Conservation (phyloP, 441 rosid genomes). For the Croton laevigatus region DNA sequence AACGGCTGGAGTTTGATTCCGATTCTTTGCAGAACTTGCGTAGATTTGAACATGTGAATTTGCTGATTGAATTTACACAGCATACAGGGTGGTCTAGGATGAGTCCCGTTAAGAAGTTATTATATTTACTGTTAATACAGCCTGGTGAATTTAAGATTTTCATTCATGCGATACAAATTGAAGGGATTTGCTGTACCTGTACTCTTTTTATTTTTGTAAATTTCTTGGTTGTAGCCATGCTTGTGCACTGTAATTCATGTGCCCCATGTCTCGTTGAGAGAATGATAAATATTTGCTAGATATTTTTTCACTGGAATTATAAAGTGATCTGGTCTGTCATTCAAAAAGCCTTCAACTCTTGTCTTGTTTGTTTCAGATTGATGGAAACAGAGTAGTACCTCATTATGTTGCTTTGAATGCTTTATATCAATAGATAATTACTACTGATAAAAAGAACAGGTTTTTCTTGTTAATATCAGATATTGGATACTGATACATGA, state of each 20-base stretch:
- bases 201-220: neutral
- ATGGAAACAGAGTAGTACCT: no score
- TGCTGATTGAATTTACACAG: neutral
- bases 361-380: no score
- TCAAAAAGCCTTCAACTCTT: no score
- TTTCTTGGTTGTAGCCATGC: conserved; percentile 6
- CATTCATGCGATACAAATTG: neutral
- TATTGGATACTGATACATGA: no score
- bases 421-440: no score
- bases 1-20: neutral
- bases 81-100: neutral
- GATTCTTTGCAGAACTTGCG: neutral
- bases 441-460: no score
- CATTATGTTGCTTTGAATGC: no score
- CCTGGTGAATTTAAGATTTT: neutral
- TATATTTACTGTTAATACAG: conserved; percentile 3
- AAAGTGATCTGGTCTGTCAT: neutral
- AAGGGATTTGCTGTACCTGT: conserved; percentile 2
- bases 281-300: neutral
- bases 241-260: neutral
- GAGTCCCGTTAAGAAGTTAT: neutral
- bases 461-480: no score
- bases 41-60: neutral
- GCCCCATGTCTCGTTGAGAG: neutral
- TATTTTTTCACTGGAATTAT: neutral